A percentile compares a stretch with the other conserved stretches of the same genome.
Evolutionary conservation across 1,284 basidiomycete species (phyloP).

Genomic region (Rhodotorula sp.): DNA sequence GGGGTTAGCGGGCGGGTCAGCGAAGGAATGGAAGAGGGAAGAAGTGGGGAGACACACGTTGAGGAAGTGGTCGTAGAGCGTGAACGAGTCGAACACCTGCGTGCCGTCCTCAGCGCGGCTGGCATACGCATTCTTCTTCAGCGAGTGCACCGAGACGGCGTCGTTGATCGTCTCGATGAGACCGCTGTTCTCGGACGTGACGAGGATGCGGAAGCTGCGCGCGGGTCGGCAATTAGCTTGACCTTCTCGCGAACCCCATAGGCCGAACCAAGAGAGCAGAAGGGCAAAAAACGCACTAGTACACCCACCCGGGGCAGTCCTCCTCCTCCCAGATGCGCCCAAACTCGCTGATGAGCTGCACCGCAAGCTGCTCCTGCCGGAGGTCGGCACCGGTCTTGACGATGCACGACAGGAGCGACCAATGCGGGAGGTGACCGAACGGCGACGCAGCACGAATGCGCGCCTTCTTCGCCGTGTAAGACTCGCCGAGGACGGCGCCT

Average conservation of each 20-base stretch:
- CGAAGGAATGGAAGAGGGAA: neutral
- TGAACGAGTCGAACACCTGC: conserved; percentile 55
- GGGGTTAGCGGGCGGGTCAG: neutral
- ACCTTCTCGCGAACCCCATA: neutral
- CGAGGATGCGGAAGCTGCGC: conserved; percentile 74
- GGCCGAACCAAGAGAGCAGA: neutral
- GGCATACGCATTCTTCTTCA: conserved; percentile 94
- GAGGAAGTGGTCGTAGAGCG: conserved; percentile 84
- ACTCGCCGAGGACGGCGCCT: conserved; percentile 87
- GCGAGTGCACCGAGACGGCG: conserved; percentile 96
- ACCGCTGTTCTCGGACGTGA: conserved; percentile 89
- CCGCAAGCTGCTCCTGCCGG: conserved; percentile 95
- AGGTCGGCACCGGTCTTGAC: conserved; percentile 98
- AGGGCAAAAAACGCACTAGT: conserved; percentile 67
- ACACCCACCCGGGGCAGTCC: conserved; percentile 82
- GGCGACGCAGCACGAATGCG: conserved; percentile 89
- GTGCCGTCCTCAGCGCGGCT: conserved; percentile 32
- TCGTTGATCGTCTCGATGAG: conserved; percentile 95
- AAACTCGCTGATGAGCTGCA: conserved; percentile 92
- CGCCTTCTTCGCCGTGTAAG: conserved; percentile 92
- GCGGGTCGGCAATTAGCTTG: neutral
- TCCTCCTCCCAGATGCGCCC: conserved; percentile 94
- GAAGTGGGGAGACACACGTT: conserved; percentile 59
- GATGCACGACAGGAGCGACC: conserved; percentile 82
- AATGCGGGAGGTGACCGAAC: conserved; percentile 87